A percentile compares a stretch with the other conserved stretches of the same genome.
Conservation (phyloP, 2,329 filamentous ascomycete species). For the Fusarium sp. region DNA sequence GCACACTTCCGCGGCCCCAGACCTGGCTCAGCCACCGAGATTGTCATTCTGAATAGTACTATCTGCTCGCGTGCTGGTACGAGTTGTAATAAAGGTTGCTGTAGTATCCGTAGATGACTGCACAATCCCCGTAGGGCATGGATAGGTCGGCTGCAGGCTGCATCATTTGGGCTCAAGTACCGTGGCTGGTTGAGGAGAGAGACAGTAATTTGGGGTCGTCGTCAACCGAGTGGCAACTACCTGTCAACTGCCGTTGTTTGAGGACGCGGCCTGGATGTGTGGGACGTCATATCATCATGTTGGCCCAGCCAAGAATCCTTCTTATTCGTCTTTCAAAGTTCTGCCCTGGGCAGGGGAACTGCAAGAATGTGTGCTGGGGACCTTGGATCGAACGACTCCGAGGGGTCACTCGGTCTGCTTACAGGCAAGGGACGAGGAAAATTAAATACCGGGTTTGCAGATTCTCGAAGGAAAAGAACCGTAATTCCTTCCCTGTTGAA, state of each 20-base stretch:
- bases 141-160: constrained; percentile 1
- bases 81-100: neutral
- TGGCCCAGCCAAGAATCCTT: neutral
- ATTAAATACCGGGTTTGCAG: constrained; percentile 8
- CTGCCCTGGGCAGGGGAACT: neutral
- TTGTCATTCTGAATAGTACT: neutral
- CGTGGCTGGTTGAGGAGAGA: neutral
- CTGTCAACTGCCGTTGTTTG: constrained; percentile 2
- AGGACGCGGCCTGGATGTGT: neutral
- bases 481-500: constrained; percentile 20
- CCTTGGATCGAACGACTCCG: neutral
- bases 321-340: neutral
- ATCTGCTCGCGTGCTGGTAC: neutral
- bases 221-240: constrained; percentile 2
- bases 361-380: neutral
- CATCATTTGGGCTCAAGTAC: neutral
- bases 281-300: neutral
- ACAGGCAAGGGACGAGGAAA: constrained; percentile 1
- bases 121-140: neutral
- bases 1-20: constrained; percentile 10
- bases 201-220: neutral
- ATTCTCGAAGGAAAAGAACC: constrained; percentile 38
- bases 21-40: neutral
- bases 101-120: neutral
- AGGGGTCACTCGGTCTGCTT: neutral